These are phyloP conservation scores for Ophiostoma sp. DNA, from an alignment of 2,329 filamentous ascomycete species.

Conservation along the genomic window DNA sequence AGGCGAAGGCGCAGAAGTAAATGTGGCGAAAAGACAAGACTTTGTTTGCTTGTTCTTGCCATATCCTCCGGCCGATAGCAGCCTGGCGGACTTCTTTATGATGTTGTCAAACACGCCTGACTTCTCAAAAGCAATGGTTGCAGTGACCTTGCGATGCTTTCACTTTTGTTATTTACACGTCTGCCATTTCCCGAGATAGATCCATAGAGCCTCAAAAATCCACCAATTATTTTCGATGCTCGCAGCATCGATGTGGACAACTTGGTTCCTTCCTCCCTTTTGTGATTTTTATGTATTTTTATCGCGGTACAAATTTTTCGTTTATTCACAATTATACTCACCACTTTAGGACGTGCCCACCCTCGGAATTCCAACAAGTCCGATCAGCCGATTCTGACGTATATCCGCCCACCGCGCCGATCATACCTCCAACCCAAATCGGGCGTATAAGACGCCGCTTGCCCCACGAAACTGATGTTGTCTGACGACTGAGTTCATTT, in stretches of 20 bases:
- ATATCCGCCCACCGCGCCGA: neutral
- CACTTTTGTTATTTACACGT: neutral
- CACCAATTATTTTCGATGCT: neutral
- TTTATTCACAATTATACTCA: neutral
- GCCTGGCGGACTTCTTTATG: neutral
- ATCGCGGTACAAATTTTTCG: neutral
- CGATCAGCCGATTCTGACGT: constrained; percentile 13
- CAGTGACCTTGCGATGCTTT: neutral
- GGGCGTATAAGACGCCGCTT: neutral
- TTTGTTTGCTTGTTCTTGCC: neutral
- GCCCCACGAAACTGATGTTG: neutral
- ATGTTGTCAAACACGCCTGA: too few relatives aligned
- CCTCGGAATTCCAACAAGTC: neutral
- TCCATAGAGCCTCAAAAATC: neutral
- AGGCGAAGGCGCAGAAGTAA: neutral
- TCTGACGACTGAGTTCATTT: neutral
- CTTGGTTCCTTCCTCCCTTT: neutral
- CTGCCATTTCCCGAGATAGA: neutral
- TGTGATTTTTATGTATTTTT: neutral
- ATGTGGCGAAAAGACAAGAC: neutral
- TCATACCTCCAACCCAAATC: neutral
- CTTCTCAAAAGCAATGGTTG: neutral
- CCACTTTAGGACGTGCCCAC: neutral
- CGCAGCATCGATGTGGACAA: neutral
- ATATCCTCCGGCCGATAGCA: neutral